phyloP scores from a whole-genome alignment of 2,329 filamentous ascomycete genomes.

The Diplodia sapinea region DNA sequence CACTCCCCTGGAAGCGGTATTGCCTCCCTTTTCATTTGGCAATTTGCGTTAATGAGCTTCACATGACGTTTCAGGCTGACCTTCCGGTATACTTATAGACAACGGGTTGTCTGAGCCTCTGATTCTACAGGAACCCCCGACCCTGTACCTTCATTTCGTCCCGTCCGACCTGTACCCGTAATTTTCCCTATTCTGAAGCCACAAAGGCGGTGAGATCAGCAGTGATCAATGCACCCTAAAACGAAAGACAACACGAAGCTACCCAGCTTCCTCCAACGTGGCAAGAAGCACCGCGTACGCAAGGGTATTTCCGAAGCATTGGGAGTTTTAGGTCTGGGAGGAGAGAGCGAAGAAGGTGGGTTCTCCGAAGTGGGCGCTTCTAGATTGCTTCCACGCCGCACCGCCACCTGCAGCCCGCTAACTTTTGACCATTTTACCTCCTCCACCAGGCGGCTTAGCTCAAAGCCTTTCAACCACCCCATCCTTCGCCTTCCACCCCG shows the following conservation, averaged over 20 bases:
- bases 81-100: conserved; percentile 21
- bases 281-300: conserved; percentile 31
- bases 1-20: conserved; percentile 17
- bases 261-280: conserved; percentile 21
- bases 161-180: conserved; percentile 26
- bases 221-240: conserved; percentile 32
- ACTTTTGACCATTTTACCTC: conserved; percentile 24
- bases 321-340: conserved; percentile 30
- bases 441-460: conserved; percentile 10
- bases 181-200: conserved; percentile 24
- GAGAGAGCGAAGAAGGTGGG: conserved; percentile 31
- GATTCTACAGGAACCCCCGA: conserved; percentile 22
- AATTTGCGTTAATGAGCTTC: conserved; percentile 24
- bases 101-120: not conserved
- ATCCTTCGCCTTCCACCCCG: conserved; percentile 26
- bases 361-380: conserved; percentile 22
- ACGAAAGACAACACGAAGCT: conserved; percentile 29
- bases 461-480: conserved; percentile 15
- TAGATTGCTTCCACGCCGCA: conserved; percentile 29
- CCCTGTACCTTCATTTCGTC: conserved; percentile 29
- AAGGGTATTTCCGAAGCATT: conserved; percentile 31
- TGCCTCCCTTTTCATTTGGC: conserved; percentile 30
- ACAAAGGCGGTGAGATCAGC: conserved; percentile 32
- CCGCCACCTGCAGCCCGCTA: conserved; percentile 27
- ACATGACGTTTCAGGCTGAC: conserved; percentile 30